Conservation (phyloP, 129 eudicot species). For the Centrapalus pauciflorus region DNA sequence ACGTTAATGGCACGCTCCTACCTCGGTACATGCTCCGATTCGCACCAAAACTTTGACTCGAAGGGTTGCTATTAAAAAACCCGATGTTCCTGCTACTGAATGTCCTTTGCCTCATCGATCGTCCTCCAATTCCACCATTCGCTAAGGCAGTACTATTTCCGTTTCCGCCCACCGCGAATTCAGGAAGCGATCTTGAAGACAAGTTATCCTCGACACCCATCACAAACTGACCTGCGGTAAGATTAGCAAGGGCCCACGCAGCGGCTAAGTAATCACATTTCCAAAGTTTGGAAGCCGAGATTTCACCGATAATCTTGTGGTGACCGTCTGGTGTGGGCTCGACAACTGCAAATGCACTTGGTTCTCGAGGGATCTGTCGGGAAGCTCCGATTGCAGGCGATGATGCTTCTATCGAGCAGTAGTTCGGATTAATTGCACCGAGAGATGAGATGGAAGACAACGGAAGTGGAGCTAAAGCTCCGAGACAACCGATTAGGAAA, state of each 20-base stretch:
- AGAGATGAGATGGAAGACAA: constrained; percentile 78
- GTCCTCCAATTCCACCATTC: constrained; percentile 34
- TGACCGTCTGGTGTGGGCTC: constrained; percentile 68
- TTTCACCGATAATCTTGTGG: constrained; percentile 74
- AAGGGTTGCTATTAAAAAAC: constrained; percentile 46
- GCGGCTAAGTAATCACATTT: constrained; percentile 88
- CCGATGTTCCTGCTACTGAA: constrained; percentile 89
- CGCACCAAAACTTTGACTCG: constrained; percentile 41
- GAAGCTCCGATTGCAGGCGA: constrained; percentile 61
- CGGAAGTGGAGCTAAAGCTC: constrained; percentile 92
- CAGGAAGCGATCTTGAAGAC: constrained; percentile 44
- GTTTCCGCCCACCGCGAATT: constrained; percentile 13
- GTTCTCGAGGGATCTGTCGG: constrained; percentile 60
- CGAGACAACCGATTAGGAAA: constrained; percentile 85
- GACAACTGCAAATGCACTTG: constrained; percentile 82
- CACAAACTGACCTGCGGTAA: constrained; percentile 81
- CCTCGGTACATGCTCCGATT: constrained; percentile 89
- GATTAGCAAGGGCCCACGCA: constrained; percentile 90
- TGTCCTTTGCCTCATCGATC: constrained; percentile 38
- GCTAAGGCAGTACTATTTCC: constrained; percentile 24
- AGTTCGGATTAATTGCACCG: constrained; percentile 64
- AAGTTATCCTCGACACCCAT: constrained; percentile 85
- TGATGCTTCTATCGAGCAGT: constrained; percentile 60
- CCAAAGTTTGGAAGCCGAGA: constrained; percentile 88
- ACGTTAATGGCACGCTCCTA: constrained; percentile 86